These are phyloP conservation scores for Sodiomyces alkalinus DNA, from an alignment of 2,329 filamentous ascomycete species.

Conservation along the genomic window DNA sequence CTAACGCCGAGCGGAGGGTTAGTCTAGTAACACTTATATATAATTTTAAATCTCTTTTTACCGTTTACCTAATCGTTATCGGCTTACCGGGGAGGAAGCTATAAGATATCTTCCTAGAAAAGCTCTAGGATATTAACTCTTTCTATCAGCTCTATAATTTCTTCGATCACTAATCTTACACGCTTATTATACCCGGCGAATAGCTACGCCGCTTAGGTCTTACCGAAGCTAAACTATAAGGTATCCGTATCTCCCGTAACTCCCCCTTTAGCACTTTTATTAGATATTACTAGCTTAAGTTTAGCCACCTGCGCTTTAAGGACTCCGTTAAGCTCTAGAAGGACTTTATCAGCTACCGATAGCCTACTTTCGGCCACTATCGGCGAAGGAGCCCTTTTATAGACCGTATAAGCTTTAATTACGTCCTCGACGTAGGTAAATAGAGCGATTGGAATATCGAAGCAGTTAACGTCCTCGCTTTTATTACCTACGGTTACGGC, in stretches of 20 bases:
- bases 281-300: slow-evolving; percentile 63
- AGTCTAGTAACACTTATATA: slow-evolving; percentile 38
- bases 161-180: slow-evolving; percentile 42
- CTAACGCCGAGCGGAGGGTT: slow-evolving; percentile 32
- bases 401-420: slow-evolving; percentile 40
- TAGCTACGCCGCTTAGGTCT: slow-evolving; percentile 42
- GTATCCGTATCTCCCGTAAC: slow-evolving; percentile 50
- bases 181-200: slow-evolving; percentile 48
- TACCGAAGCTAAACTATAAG: slow-evolving; percentile 12
- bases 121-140: slow-evolving; percentile 72
- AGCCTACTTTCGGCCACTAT: slow-evolving; percentile 54
- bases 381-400: slow-evolving; percentile 47
- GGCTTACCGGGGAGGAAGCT: slow-evolving; percentile 61
- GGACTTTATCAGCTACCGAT: slow-evolving; percentile 64
- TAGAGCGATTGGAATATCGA: slow-evolving; percentile 30
- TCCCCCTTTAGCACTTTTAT: slow-evolving; percentile 76
- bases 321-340: slow-evolving; percentile 70
- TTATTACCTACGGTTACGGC: slow-evolving; percentile 36
- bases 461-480: slow-evolving; percentile 28
- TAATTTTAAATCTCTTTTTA: slow-evolving; percentile 44
- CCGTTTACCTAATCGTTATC: slow-evolving; percentile 32
- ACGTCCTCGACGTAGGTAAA: slow-evolving; percentile 34
- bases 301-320: slow-evolving; percentile 63
- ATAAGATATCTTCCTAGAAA: slow-evolving; percentile 74
- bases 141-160: slow-evolving; percentile 68